A percentile compares a stretch with the other conserved stretches of the same genome.
phyloP scores from a whole-genome alignment of 2,329 filamentous ascomycete genomes.

The Ploettnerulaceae sp. region DNA sequence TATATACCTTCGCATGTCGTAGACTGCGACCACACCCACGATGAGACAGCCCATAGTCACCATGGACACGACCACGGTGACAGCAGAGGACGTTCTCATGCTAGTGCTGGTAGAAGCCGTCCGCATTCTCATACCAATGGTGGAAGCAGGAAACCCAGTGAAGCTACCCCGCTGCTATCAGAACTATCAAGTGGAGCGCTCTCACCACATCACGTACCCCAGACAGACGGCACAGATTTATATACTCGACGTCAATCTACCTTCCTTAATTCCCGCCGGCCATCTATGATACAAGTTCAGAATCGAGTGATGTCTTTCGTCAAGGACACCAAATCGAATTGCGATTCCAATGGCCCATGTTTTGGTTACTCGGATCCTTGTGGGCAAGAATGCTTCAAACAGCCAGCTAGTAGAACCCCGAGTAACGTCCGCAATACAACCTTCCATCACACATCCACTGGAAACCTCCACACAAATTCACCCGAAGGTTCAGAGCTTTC shows the following conservation, averaged over 20 bases:
- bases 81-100: conserved; percentile 15
- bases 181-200: conserved; percentile 14
- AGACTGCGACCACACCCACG: conserved; percentile 72
- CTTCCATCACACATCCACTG: conserved; percentile 16
- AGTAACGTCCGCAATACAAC: conserved; percentile 10
- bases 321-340: conserved; percentile 58
- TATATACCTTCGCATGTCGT: conserved; percentile 75
- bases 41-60: conserved; percentile 41
- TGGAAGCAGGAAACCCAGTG: conserved; percentile 20
- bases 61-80: conserved; percentile 20
- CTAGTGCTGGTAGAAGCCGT: conserved; percentile 8
- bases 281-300: conserved; percentile 51
- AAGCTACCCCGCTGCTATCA: conserved; percentile 30
- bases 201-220: conserved; percentile 2
- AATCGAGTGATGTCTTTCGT: conserved; percentile 59
- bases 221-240: background rate
- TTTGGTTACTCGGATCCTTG: conserved; percentile 62
- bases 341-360: conserved; percentile 56
- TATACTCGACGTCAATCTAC: background rate
- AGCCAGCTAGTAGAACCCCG: conserved; percentile 40
- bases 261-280: conserved; percentile 36
- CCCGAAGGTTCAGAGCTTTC: background rate
- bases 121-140: conserved; percentile 6
- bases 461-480: conserved; percentile 8
- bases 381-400: conserved; percentile 61